Conservation (phyloP, 2,329 filamentous ascomycete genomes). For the Talaromyces sp. region DNA sequence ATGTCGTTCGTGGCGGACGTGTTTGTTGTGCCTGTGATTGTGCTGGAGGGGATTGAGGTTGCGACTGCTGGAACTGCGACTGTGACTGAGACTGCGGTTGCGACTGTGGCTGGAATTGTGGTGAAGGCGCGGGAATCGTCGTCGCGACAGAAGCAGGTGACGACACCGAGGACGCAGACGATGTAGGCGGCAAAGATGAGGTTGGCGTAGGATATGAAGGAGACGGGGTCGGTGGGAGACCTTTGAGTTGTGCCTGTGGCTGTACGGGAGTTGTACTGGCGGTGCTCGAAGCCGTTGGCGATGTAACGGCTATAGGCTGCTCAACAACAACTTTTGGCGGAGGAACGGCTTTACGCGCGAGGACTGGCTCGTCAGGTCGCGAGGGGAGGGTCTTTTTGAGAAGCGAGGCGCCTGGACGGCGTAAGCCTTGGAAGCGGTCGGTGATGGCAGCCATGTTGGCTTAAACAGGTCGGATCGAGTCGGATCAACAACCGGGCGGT, state of each 20-base stretch:
- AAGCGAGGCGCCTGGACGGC: conserved; percentile 17
- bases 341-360: conserved; percentile 14
- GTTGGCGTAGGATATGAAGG: not conserved
- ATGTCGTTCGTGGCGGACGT: not conserved
- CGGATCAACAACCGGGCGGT: not conserved
- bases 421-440: conserved; percentile 18
- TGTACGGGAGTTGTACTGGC: not conserved
- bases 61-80: not conserved
- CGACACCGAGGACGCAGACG: not conserved
- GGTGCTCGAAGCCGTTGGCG: not conserved
- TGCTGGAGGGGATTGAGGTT: not conserved
- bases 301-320: not conserved
- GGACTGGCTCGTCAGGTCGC: conserved; percentile 13
- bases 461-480: not conserved
- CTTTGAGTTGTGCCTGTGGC: not conserved
- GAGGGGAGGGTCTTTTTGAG: conserved; percentile 15
- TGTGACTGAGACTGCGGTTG: not conserved
- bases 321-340: conserved; percentile 1
- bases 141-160: not conserved
- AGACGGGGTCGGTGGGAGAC: conserved; percentile 3
- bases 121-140: not conserved
- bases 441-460: conserved; percentile 13
- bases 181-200: not conserved
- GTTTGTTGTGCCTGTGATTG: not conserved
- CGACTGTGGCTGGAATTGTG: conserved; percentile 3